Evolutionary conservation across 2,329 filamentous ascomycete genomes (phyloP), one percentile per base, ranked within the genome.

Genomic region (Epichloe amarillans): DNA sequence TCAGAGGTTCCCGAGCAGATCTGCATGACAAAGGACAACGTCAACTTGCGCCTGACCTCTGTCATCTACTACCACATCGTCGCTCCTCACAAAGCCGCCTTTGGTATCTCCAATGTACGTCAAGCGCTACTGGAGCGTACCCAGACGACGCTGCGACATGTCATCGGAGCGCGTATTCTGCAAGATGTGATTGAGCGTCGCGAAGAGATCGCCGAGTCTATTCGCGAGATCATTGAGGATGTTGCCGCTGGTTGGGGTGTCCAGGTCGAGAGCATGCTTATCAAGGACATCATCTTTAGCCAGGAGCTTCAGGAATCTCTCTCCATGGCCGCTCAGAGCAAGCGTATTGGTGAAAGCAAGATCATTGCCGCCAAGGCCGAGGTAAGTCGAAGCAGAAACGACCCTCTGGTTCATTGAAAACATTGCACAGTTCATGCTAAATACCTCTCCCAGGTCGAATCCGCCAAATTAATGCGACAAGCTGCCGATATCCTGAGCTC

Each of bases 21-120:
- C 55, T 97, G 93, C 76, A 98, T 98, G 90, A 98, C 93, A 67
- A 97, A 97, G 74, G 93, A 98, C 76, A 98, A 98, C 62, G 93
- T 97, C 56, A 95, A 87, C 44, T 77, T 98, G 41, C 84, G 90
- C 61, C 77, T 98, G 58, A 97, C 90, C 46, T 95, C 88, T 5
- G 93, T 98, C 65, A 96, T 98, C 72, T 98, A 98, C 79, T 98
- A 98, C 74, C 90, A 95, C 76, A 91, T 98, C 63, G 86, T 84
- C 50, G 86, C 86, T 30, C 93, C 93, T 1, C 91, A 97, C 78
- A 96, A 95, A 72, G 89, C 91, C 53, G 91, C 93, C 53, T 98
- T 97, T 65, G 93, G 93, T 58, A 96, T 98, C 66, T 77, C 84
- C 70, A 93, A 97, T 67, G 86, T 98, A 54, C 86, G 86, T 60